These are phyloP conservation scores for Aspergillus olivimuriae DNA, from an alignment of 495 filamentous ascomycete species.

Conservation along the genomic window DNA sequence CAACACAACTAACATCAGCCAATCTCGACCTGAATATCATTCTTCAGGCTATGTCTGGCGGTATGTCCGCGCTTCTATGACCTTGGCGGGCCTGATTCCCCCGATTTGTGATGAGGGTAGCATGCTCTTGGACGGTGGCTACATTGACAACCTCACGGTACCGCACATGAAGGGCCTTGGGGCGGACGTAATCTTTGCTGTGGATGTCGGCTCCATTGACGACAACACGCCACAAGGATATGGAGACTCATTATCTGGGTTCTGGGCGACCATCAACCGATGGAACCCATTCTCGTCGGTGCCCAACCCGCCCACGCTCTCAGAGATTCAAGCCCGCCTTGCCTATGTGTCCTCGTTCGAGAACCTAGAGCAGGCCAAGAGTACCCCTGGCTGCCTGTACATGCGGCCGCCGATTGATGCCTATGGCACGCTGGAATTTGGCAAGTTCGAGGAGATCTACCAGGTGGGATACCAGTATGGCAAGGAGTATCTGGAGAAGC, in stretches of 20 bases:
- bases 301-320: slow-evolving; percentile 89
- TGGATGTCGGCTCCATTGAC: slow-evolving; percentile 88
- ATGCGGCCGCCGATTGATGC: slow-evolving; percentile 92
- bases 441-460: slow-evolving; percentile 96
- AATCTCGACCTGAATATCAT: slow-evolving; percentile 82
- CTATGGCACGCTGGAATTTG: slow-evolving; percentile 93
- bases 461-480: slow-evolving; percentile 81
- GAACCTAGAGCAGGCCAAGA: slow-evolving; percentile 89
- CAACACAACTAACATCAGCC: slow-evolving; percentile 96
- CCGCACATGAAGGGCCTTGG: slow-evolving; percentile 95
- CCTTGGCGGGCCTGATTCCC: slow-evolving; percentile 82
- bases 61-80: slow-evolving; percentile 94
- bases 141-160: slow-evolving; percentile 95
- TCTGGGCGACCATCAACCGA: slow-evolving; percentile 88
- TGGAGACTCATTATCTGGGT: slow-evolving; percentile 89
- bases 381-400: slow-evolving; percentile 78
- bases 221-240: slow-evolving; percentile 86
- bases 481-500: slow-evolving; percentile 62
- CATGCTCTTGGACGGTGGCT: slow-evolving; percentile 94
- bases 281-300: slow-evolving; percentile 91
- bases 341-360: slow-evolving; percentile 93
- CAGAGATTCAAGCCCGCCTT: slow-evolving; percentile 89
- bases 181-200: slow-evolving; percentile 87
- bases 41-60: slow-evolving; percentile 95
- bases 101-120: slow-evolving; percentile 94